A percentile compares a stretch with the other conserved stretches of the same genome.
Conservation (phyloP, 2,329 filamentous ascomycete genomes). For the Colletotrichum cereale region DNA sequence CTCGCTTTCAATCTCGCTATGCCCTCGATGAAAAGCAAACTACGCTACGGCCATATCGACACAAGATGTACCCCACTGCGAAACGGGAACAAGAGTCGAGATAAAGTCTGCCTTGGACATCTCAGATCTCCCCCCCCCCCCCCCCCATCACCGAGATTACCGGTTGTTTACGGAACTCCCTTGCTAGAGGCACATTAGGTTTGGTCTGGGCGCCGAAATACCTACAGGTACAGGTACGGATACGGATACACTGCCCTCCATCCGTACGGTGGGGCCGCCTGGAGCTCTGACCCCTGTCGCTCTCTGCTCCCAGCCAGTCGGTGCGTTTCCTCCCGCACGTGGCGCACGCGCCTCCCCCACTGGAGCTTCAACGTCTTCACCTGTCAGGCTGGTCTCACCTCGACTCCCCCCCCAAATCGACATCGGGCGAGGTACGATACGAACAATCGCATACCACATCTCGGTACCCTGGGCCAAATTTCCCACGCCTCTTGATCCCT, state of each 20-base stretch:
- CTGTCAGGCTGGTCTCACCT: conserved; percentile 14
- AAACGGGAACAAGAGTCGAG: neutral
- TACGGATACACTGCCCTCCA: neutral
- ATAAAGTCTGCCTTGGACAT: neutral
- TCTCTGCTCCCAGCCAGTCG: conserved; percentile 35
- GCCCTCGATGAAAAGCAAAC: neutral
- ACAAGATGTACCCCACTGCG: neutral
- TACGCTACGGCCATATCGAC: neutral
- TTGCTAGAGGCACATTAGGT: neutral
- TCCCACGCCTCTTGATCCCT: conserved; percentile 18
- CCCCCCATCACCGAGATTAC: neutral
- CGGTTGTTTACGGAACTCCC: neutral
- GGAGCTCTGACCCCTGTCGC: conserved; percentile 13
- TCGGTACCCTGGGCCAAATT: neutral
- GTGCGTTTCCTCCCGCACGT: conserved; percentile 37
- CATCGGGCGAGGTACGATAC: conserved; percentile 21
- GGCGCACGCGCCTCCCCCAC: conserved; percentile 25
- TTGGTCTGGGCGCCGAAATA: conserved; percentile 20
- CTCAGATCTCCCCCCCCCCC: no score
- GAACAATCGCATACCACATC: neutral
- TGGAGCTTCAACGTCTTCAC: conserved; percentile 24
- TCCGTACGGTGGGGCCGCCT: conserved; percentile 7
- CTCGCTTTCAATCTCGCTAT: neutral
- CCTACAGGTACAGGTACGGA: no score
- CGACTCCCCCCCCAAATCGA: neutral